A percentile compares a stretch with the other conserved stretches of the same genome.
Evolutionary conservation across 768 basidiomycete species (phyloP).

Genomic region (Lentinula aciculospora): DNA sequence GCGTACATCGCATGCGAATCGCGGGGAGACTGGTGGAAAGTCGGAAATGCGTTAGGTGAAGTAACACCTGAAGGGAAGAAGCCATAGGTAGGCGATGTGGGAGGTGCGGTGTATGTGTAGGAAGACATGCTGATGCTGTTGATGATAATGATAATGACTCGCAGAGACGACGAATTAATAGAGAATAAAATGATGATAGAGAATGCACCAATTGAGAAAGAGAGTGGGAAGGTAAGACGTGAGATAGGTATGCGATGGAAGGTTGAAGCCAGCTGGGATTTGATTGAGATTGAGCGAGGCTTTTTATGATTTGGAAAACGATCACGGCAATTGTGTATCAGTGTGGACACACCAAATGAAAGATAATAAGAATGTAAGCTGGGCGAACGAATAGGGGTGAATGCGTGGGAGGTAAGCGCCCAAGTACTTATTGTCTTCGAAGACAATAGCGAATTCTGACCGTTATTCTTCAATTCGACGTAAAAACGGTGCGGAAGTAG

Average conservation of each 20-base stretch:
- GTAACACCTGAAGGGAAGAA: constrained; percentile 54
- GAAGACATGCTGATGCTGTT: constrained; percentile 39
- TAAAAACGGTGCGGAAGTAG: neutral
- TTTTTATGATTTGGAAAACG: neutral
- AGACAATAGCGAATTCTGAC: neutral
- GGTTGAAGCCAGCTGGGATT: constrained; percentile 1
- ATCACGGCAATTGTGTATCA: constrained; percentile 1
- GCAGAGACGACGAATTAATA: neutral
- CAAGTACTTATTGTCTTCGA: constrained; percentile 4
- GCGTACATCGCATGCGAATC: constrained; percentile 57
- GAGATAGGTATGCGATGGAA: neutral
- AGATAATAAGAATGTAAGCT: neutral
- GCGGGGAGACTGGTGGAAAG: constrained; percentile 57
- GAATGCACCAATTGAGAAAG: neutral
- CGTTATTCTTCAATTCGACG: neutral
- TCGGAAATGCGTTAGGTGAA: constrained; percentile 51
- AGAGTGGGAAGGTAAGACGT: neutral
- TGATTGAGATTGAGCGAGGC: neutral
- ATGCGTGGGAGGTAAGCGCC: neutral
- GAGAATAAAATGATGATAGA: constrained; percentile 1
- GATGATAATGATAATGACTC: constrained; percentile 16
- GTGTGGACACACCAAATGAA: constrained; percentile 3
- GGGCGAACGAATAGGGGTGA: neutral
- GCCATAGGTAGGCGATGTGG: constrained; percentile 51
- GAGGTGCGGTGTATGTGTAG: constrained; percentile 33